Evolutionary conservation across 768 basidiomycete species (phyloP).

Genomic region (Rhodotorula diobovata): DNA sequence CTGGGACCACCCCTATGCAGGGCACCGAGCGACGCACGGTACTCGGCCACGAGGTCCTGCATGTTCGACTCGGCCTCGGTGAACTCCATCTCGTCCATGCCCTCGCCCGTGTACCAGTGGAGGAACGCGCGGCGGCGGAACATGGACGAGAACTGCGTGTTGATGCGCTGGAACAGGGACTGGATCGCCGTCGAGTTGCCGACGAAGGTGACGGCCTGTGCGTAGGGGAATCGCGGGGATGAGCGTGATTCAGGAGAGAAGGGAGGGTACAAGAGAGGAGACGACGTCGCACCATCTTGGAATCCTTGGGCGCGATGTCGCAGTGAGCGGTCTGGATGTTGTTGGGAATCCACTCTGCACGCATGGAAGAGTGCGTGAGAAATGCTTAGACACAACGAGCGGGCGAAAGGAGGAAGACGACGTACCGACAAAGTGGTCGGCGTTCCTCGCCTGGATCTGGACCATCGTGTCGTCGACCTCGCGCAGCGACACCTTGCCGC

Average conservation of each 20-base stretch:
- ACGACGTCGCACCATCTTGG: constrained; percentile 22
- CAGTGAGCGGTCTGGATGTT: constrained; percentile 97
- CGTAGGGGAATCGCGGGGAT: too few species aligned
- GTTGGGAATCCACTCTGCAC: constrained; percentile 89
- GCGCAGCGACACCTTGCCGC: constrained; percentile 99
- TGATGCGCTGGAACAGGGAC: constrained; percentile 98
- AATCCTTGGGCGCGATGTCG: constrained; percentile 88
- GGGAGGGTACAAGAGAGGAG: too few species aligned
- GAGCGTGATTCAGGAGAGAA: background rate
- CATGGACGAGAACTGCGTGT: constrained; percentile 98
- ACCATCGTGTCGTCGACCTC: constrained; percentile 99
- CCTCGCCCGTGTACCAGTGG: constrained; percentile 69
- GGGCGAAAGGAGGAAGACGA: background rate
- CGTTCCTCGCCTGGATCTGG: constrained; percentile 77
- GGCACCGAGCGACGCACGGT: background rate
- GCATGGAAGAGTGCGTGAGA: too few species aligned
- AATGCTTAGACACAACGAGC: background rate
- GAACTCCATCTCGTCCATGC: constrained; percentile 89
- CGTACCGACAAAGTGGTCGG: constrained; percentile 48
- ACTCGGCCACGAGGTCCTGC: constrained; percentile 47
- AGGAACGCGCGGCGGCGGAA: constrained; percentile 59
- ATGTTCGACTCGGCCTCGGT: constrained; percentile 99
- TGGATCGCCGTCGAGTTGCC: constrained; percentile 97
- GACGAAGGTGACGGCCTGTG: constrained; percentile 84
- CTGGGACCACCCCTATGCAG: too few species aligned